Percentiles rank a stretch among this genome's conserved stretches.
phyloP scores from a whole-genome alignment of 306 rosid species.

The Cucurbita moschata region DNA sequence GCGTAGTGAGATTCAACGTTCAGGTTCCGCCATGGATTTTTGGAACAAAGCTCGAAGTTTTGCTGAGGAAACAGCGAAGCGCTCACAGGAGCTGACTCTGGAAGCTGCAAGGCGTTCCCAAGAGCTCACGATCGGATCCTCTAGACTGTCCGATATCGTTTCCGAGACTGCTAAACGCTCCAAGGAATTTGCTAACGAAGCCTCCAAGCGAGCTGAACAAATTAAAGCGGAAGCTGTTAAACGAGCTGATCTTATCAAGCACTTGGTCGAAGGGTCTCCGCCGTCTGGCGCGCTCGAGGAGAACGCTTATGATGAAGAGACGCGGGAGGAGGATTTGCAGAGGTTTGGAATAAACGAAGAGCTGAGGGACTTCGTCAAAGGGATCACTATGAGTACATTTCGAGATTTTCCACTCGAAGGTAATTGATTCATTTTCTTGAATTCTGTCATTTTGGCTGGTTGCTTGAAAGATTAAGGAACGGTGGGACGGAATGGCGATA shows the following conservation, averaged over 20 bases:
- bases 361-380: conserved; percentile 52
- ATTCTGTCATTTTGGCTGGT: not conserved
- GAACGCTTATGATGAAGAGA: not conserved
- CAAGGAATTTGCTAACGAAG: conserved; percentile 42
- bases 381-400: conserved; percentile 45
- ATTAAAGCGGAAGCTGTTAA: conserved; percentile 21
- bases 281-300: not conserved
- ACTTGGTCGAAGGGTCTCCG: conserved; percentile 14
- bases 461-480: not conserved
- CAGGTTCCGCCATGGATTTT: conserved; percentile 29
- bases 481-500: not conserved
- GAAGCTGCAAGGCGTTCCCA: conserved; percentile 22
- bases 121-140: conserved; percentile 19
- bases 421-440: not conserved
- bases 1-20: not conserved
- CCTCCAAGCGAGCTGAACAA: conserved; percentile 41
- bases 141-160: conserved; percentile 23
- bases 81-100: conserved; percentile 24
- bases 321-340: conserved; percentile 14
- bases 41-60: conserved; percentile 64
- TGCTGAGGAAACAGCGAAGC: conserved; percentile 50
- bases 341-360: conserved; percentile 46
- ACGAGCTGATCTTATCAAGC: conserved; percentile 27
- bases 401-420: conserved; percentile 49
- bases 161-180: conserved; percentile 34